Base-by-base conservation (phyloP, 768 basidiomycete genomes). In the Tephrocybe sp. region DNA sequence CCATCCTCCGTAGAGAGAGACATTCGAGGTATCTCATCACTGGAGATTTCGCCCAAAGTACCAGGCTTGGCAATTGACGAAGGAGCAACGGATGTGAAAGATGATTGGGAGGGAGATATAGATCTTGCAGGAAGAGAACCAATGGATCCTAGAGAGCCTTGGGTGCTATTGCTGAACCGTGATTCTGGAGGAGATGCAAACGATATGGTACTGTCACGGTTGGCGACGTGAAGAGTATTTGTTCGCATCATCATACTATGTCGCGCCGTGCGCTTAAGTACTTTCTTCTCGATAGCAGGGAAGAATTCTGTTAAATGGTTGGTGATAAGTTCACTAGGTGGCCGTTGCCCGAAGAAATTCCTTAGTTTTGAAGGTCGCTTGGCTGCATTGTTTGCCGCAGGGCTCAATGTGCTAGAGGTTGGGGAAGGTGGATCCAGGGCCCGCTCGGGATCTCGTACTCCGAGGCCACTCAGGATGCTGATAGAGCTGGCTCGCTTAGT, bases 301-400 rank as follows among this genome's bases (percentile, higher is more conserved):
- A 99, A 99, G 74, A 89, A 99, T 54, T 97, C 95, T 16, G 88
- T 84, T 45, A 98, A 69, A 64, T 98, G 95, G 6, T 77, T 96
- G 20, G 95, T 91, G 72, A 98, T 98, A 55, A 98, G 83, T 68
- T 98, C 97, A 70, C 89, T 92, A 0, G 97, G 95, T 0, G 97
- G 97, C 35, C 97, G 89, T 62, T 98, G 97, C 13, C 96, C 97
- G 60, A 98, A 96, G 76, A 98, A 99, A 75, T 93, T 94, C 68
- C 89, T 89, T 41, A 94, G 66, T 62, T 92, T 94, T 17, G 81
- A 80, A 3, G 85, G 80, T 8, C 76, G 72, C 59, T 80, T 80
- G 39, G 66, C 56, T 31, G 54, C 67, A 50, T 69, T 71, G 33
- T 65, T 69, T 52, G 61, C 65, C n/a, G 69, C 60, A 36, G 70